A percentile compares a stretch with the other conserved stretches of the same genome.
Evolutionary conservation across 495 filamentous ascomycete species (phyloP).

Genomic region (Corynascus novoguineensis): DNA sequence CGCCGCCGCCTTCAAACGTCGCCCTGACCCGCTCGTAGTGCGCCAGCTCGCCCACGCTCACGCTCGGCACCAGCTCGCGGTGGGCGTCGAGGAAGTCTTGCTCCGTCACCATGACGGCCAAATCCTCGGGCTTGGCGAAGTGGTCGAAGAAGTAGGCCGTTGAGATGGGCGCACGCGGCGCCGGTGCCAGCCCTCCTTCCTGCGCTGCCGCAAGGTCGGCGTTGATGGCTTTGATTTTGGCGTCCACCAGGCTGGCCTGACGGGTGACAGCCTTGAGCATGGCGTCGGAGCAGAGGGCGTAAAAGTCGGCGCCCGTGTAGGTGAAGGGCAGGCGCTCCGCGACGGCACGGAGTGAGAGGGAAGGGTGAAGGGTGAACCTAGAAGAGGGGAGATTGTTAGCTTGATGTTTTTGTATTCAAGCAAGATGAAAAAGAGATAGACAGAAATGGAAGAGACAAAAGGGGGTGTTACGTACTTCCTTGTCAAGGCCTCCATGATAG

Average conservation of each 20-base stretch:
- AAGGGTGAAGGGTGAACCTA: conserved; percentile 74
- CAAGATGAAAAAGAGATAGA: neutral
- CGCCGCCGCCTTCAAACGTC: conserved; percentile 61
- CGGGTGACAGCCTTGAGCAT: conserved; percentile 98
- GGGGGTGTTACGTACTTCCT: conserved; percentile 65
- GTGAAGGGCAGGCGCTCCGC: conserved; percentile 83
- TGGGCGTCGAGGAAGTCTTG: conserved; percentile 79
- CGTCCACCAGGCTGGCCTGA: conserved; percentile 76
- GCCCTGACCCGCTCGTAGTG: conserved; percentile 84
- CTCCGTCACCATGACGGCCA: conserved; percentile 78
- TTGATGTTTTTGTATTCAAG: too few relatives aligned
- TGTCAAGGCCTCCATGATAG: conserved; percentile 88
- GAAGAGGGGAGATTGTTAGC: neutral
- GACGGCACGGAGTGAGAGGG: conserved; percentile 66
- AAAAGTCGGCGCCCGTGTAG: conserved; percentile 95
- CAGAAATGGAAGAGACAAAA: neutral
- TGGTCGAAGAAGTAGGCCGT: conserved; percentile 96
- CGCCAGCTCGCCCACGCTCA: conserved; percentile 84
- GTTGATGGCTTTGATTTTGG: conserved; percentile 67
- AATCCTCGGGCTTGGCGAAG: conserved; percentile 72
- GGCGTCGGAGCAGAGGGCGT: conserved; percentile 92
- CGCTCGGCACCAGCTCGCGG: conserved; percentile 80
- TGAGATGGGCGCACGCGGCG: conserved; percentile 48
- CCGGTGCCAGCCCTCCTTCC: neutral
- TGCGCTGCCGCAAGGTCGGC: conserved; percentile 24